phyloP scores from a whole-genome alignment of 306 rosid genomes.

The Comarum palustre region DNA sequence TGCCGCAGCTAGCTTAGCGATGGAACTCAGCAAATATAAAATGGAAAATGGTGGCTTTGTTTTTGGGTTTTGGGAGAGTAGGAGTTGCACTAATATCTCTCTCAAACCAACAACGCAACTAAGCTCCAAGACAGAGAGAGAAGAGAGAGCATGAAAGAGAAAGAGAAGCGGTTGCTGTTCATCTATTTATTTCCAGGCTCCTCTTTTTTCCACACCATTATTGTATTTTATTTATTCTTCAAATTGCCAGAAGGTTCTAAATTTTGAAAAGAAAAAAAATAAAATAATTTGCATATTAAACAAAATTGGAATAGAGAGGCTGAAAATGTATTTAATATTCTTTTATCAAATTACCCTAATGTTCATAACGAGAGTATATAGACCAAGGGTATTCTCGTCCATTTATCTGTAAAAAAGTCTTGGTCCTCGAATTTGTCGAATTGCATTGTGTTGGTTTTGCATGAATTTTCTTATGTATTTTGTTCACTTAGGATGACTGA shows the following conservation, averaged over 20 bases:
- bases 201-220: constrained; percentile 47
- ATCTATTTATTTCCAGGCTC: constrained; percentile 39
- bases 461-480: not conserved
- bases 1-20: constrained; percentile 29
- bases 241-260: constrained; percentile 19
- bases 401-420: not conserved
- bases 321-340: constrained; percentile 13
- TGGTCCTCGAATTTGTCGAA: not conserved
- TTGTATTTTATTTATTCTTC: constrained; percentile 35
- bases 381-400: not conserved
- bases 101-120: constrained; percentile 40
- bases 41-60: constrained; percentile 45
- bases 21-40: constrained; percentile 29
- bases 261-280: not conserved
- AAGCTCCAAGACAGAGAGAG: constrained; percentile 26
- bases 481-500: constrained; percentile 4
- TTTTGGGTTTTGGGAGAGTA: constrained; percentile 16
- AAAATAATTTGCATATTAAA: not conserved
- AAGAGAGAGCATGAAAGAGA: constrained; percentile 32
- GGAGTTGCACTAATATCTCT: constrained; percentile 38
- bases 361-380: not conserved
- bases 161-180: constrained; percentile 62
- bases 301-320: not conserved
- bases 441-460: not conserved
- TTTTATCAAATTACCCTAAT: constrained; percentile 25